Conservation (phyloP, 495 filamentous ascomycete genomes). For the Podospora fimiseda region DNA sequence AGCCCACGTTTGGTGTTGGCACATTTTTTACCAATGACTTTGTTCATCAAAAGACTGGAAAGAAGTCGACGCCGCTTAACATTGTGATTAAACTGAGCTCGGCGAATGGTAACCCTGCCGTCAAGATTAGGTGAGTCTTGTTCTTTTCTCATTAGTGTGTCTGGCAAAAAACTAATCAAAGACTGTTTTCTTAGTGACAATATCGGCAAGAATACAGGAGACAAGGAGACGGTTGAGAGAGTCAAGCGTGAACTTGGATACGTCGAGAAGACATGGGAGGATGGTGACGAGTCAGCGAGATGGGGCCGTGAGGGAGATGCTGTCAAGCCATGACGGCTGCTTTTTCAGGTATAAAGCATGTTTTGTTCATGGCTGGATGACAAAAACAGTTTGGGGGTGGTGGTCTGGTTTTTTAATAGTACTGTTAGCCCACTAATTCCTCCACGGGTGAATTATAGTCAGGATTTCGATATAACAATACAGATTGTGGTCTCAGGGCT, state of each 20-base stretch:
- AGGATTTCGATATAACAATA: too few relatives aligned
- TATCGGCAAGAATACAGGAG: constrained; percentile 91
- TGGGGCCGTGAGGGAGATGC: constrained; percentile 52
- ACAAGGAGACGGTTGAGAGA: constrained; percentile 64
- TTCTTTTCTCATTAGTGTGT: background rate
- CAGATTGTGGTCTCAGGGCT: too few relatives aligned
- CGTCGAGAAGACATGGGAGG: constrained; percentile 71
- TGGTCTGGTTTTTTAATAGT: too few relatives aligned
- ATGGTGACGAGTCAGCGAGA: constrained; percentile 74
- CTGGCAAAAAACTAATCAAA: background rate
- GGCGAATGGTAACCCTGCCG: constrained; percentile 70
- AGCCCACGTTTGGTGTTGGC: constrained; percentile 83
- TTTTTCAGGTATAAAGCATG: too few relatives aligned
- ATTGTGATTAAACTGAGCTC: constrained; percentile 95
- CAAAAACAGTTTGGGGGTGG: too few relatives aligned
- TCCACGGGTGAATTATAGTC: too few relatives aligned
- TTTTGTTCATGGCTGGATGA: too few relatives aligned
- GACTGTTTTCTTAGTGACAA: constrained; percentile 57
- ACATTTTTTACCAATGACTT: constrained; percentile 97
- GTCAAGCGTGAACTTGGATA: constrained; percentile 86
- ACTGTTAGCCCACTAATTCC: too few relatives aligned
- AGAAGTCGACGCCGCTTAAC: constrained; percentile 89
- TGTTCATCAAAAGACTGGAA: constrained; percentile 52
- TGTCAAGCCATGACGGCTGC: constrained; percentile 14
- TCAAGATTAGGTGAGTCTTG: constrained; percentile 77